Evolutionary conservation across 495 filamentous ascomycete genomes (phyloP), one percentile per base, ranked within the genome.

Genomic region (Penicillium ochrochloron): DNA sequence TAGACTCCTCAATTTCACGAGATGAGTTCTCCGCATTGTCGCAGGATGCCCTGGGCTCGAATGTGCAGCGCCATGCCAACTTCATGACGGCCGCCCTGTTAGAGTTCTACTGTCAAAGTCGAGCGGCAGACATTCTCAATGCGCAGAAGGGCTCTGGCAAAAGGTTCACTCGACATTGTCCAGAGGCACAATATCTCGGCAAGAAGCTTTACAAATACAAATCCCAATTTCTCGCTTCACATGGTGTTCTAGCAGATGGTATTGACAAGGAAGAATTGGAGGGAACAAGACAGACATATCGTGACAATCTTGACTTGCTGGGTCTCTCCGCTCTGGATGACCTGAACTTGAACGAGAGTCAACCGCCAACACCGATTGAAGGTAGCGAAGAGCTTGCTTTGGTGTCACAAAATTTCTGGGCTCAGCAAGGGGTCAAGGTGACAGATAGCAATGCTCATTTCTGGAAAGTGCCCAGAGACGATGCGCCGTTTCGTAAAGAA

Each of bases 41-140:
- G n/a, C 69, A 69, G 14, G 72, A 71, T 17, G 50, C 73, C 2
- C 69, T 75, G 9, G 71, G 72, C 48, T 56, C 69, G 4, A 73
- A 78, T 53, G 57, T 71, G 3, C 73, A 77, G 31, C 72, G 64
- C n/a, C 80, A 83, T 70, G 68, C 71, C 39, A 77, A 78, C 48
- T 52, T 82, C 31, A 76, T 83, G 78, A 82, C 79, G 7, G 69
- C 79, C 29, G 74, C 80, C 2, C 60, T 83, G 7, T 65, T 83
- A 9, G 79, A 82, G 35, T 83, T 82, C 54, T 81, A 76, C 54
- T 83, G 78, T 35, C 65, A 78, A n/a, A 78, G 66, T 56, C 76
- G 76, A 50, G 80, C 80, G 21, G 78, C 75, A 34, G 80, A 83
- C 56, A 73, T 80, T 48, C 74, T 83, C 39, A 83, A 83, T 69